phyloP scores from a whole-genome alignment of 169 alveolate species.

The Plasmodium falciparum region DNA sequence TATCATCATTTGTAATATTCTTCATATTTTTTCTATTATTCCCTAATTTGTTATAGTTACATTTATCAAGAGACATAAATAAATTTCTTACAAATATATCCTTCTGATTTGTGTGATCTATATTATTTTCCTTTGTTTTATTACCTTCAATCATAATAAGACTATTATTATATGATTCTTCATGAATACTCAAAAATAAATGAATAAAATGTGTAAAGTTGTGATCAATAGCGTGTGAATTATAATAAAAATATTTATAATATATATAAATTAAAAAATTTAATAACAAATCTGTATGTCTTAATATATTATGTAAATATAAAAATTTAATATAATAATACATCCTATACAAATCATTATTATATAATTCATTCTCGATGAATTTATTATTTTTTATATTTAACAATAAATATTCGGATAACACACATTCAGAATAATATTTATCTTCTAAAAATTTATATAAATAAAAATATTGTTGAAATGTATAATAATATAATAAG shows the following conservation, averaged over 20 bases:
- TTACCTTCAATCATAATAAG: slow-evolving; percentile 5
- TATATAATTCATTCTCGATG: slow-evolving; percentile 30
- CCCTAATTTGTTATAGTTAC: too few species aligned
- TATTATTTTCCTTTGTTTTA: slow-evolving; percentile 11
- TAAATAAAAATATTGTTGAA: slow-evolving; percentile 63
- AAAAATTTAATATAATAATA: slow-evolving; percentile 61
- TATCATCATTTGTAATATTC: too few species aligned
- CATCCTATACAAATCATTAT: slow-evolving; percentile 30
- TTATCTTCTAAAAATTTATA: slow-evolving; percentile 59
- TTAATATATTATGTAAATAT: slow-evolving; percentile 28
- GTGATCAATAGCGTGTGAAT: slow-evolving; percentile 26
- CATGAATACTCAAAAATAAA: slow-evolving; percentile 61
- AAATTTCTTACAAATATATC: too few species aligned
- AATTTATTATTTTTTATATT: slow-evolving; percentile 15
- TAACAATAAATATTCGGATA: slow-evolving; percentile 48
- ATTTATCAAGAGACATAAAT: too few species aligned
- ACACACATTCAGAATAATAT: slow-evolving; percentile 53
- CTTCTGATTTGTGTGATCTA: background rate
- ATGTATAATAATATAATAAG: slow-evolving; percentile 40
- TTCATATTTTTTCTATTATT: too few species aligned
- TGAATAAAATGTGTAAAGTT: slow-evolving; percentile 47
- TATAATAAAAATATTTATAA: slow-evolving; percentile 70
- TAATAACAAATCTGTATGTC: slow-evolving; percentile 34
- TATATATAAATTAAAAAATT: slow-evolving; percentile 65
- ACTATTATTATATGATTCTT: slow-evolving; percentile 52